A percentile compares a stretch with the other conserved stretches of the same genome.
Evolutionary conservation across 345 rosid genomes (phyloP).

Genomic region (Arabis alpina): DNA sequence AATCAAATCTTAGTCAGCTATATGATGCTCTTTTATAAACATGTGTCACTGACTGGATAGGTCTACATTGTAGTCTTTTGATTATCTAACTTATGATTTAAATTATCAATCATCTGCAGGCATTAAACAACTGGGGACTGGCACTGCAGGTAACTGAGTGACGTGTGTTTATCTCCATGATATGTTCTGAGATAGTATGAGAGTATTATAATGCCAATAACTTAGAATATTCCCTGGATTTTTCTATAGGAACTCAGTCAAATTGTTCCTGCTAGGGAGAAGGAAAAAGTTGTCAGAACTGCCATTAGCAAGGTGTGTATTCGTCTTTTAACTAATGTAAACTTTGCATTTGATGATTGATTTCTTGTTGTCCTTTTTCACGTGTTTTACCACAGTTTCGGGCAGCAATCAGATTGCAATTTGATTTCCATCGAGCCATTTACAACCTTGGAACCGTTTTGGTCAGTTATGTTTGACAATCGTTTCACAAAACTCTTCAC

Average conservation of each 20-base stretch:
- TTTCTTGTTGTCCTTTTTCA: slow-evolving; percentile 10
- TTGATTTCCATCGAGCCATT: slow-evolving; percentile 96
- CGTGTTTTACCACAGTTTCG: slow-evolving; percentile 67
- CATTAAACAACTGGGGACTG: slow-evolving; percentile 98
- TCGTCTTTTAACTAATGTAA: slow-evolving; percentile 38
- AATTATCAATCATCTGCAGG: slow-evolving; percentile 58
- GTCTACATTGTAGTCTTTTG: slow-evolving; percentile 22
- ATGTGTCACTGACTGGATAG: not conserved
- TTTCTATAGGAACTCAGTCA: slow-evolving; percentile 86
- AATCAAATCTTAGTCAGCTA: slow-evolving; percentile 11
- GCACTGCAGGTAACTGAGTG: slow-evolving; percentile 76
- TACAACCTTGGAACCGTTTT: slow-evolving; percentile 99
- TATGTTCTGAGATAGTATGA: slow-evolving; percentile 6
- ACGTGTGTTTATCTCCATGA: slow-evolving; percentile 25
- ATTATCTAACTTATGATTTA: slow-evolving; percentile 6
- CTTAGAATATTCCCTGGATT: slow-evolving; percentile 21
- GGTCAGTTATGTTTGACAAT: slow-evolving; percentile 55
- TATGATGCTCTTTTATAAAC: not conserved
- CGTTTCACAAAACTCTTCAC: slow-evolving; percentile 6
- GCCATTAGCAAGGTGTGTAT: slow-evolving; percentile 90
- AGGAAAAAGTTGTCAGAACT: slow-evolving; percentile 86
- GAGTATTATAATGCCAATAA: not conserved
- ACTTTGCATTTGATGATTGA: slow-evolving; percentile 39
- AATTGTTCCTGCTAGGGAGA: slow-evolving; percentile 93
- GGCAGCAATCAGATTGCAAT: slow-evolving; percentile 92